Base-by-base conservation (phyloP, 2,329 filamentous ascomycete species). In the Didymella segeticola region DNA sequence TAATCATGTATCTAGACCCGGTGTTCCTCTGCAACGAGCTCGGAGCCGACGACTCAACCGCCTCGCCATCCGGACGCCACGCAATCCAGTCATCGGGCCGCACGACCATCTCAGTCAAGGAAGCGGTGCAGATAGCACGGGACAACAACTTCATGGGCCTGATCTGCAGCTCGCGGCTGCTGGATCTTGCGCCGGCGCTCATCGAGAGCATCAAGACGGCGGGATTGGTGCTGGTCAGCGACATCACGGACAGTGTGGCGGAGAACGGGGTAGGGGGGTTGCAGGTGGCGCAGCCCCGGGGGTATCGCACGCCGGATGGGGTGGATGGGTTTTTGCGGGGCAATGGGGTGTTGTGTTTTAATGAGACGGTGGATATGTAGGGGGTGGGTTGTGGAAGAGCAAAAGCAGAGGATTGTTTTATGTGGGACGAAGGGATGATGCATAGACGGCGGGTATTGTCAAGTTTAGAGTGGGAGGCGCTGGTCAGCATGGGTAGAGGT, bases 71-170 rank as follows among this genome's bases (percentile, higher is more conserved):
- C 4, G 66, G 63, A 15, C 71, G 58, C 5, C 70, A 78, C 41
- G 74, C 77, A 29, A 78, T 84, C 38, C 70, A 79, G 37, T 84
- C 82, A 62, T 90, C 86, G 62, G 91, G 90, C 14, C 83, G 89
- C 50, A 85, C 87, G 41, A 89, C 88, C 12, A 89, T 89, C 61
- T 96, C 91, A 5, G 91, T 98, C 63, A 99, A 98, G 78, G 93
- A 99, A 73, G 91, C 91, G 4, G 95, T 97, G 12, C 85, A 93
- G 60, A 91, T 96, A 69, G 93, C 93, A 19, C 90, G 96, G 75
- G 90, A 88, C 71, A 99, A 99, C 73, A 99, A 99, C 73, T 91
- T 99, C 62, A 99, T 99, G 95, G 95, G 95, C 3, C 75, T 99
- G 68, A 90, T 98, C 56, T 97, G 93, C 77, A 92, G 88, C 64